Conservation (phyloP, 495 filamentous ascomycete genomes). For the Lophiotrema nucula region DNA sequence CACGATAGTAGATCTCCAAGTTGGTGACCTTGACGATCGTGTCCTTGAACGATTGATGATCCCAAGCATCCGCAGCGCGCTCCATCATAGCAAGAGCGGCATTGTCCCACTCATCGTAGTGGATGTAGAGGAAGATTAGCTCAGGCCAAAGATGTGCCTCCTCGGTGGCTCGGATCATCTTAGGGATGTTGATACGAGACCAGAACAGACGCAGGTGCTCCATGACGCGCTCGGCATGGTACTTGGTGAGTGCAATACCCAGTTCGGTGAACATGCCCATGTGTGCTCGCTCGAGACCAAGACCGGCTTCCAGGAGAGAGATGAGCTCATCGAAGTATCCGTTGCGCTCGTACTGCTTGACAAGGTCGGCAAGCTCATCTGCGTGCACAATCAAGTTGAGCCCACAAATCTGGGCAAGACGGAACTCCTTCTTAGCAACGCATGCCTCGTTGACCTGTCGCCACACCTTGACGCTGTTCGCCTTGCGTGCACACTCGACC, state of each 20-base stretch:
- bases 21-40: slow-evolving; percentile 98
- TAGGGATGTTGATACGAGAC: slow-evolving; percentile 97
- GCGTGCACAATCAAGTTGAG: slow-evolving; percentile 98
- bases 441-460: slow-evolving; percentile 98
- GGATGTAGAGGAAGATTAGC: slow-evolving; percentile 96
- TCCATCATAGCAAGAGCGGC: slow-evolving; percentile 99
- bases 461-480: slow-evolving; percentile 99
- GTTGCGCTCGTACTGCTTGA: slow-evolving; percentile 93
- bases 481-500: slow-evolving; percentile 97
- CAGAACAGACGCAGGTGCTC: slow-evolving; percentile 99
- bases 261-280: slow-evolving; percentile 98
- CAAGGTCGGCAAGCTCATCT: slow-evolving; percentile 89
- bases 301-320: slow-evolving; percentile 85
- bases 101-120: slow-evolving; percentile 99
- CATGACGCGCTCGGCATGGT: slow-evolving; percentile 95
- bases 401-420: slow-evolving; percentile 97
- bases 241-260: slow-evolving; percentile 92
- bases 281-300: slow-evolving; percentile 81
- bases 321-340: slow-evolving; percentile 99
- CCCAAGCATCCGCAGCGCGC: slow-evolving; percentile 96
- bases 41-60: slow-evolving; percentile 99
- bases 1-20: slow-evolving; percentile 97
- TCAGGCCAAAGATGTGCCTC: slow-evolving; percentile 97
- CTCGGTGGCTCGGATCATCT: slow-evolving; percentile 94
- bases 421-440: slow-evolving; percentile 98